These are phyloP conservation scores for Comarum palustre DNA, from an alignment of 306 rosid species.

Conservation along the genomic window DNA sequence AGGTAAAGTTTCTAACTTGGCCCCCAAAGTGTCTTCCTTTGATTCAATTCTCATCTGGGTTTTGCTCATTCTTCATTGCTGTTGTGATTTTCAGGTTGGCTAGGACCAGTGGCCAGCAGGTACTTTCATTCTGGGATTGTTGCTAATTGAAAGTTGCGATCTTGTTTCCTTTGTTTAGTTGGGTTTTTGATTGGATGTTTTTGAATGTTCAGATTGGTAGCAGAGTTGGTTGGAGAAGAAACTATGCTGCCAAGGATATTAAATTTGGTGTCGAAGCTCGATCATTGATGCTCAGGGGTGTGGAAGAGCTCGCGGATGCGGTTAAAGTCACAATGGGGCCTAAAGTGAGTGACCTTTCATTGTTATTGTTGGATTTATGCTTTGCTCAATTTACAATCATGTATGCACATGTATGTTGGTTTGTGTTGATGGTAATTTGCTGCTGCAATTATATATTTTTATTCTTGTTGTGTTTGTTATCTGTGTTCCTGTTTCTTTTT, in stretches of 20 bases:
- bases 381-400: not conserved
- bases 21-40: not conserved
- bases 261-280: constrained; percentile 54
- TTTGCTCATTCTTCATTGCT: not conserved
- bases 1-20: constrained; percentile 23
- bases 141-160: not conserved
- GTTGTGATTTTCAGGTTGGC: constrained; percentile 25
- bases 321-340: constrained; percentile 56
- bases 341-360: constrained; percentile 25
- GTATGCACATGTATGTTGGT: not conserved
- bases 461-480: not conserved
- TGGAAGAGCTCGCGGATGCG: constrained; percentile 54
- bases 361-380: not conserved
- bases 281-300: constrained; percentile 48
- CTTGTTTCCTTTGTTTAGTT: not conserved
- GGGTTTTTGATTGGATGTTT: constrained; percentile 8
- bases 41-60: constrained; percentile 11
- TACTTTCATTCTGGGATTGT: not conserved
- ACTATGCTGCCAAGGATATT: constrained; percentile 51
- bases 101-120: constrained; percentile 29
- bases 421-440: not conserved
- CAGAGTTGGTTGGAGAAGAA: constrained; percentile 37
- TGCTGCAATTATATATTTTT: not conserved
- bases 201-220: constrained; percentile 30
- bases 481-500: not conserved